Conservation (phyloP, 495 filamentous ascomycete genomes). For the Bacidia gigantensis region DNA sequence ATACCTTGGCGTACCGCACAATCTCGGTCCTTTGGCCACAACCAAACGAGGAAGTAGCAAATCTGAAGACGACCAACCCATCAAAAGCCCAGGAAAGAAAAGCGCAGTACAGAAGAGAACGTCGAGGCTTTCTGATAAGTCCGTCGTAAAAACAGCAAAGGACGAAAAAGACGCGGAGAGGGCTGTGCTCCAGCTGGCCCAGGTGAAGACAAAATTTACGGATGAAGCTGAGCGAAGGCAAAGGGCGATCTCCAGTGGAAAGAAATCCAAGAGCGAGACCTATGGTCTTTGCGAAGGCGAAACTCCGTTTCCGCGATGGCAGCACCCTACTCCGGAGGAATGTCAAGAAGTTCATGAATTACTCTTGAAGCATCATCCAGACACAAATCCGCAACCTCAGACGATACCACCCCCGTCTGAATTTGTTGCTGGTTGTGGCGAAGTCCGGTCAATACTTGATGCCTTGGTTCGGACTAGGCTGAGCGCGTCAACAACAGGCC, state of each 20-base stretch:
- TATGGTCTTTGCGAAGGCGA: constrained; percentile 32
- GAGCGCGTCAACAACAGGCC: constrained; percentile 59
- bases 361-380: constrained; percentile 49
- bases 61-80: constrained; percentile 12
- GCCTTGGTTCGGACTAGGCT: constrained; percentile 71
- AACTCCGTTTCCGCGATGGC: constrained; percentile 56
- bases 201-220: neutral
- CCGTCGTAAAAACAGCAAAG: neutral
- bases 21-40: neutral
- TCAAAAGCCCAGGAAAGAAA: neutral
- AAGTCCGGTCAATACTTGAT: constrained; percentile 85
- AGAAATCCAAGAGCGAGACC: constrained; percentile 17
- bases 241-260: constrained; percentile 5
- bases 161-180: constrained; percentile 8
- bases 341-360: constrained; percentile 63
- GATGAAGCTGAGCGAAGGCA: constrained; percentile 3
- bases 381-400: constrained; percentile 44
- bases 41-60: neutral
- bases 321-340: constrained; percentile 53
- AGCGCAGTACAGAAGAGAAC: constrained; percentile 10
- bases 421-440: constrained; percentile 75
- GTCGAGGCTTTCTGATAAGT: neutral
- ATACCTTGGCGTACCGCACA: neutral
- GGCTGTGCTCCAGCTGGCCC: constrained; percentile 2
- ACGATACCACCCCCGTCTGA: constrained; percentile 64